phyloP scores from a whole-genome alignment of 768 basidiomycete species.

The Trametopsis cervina region DNA sequence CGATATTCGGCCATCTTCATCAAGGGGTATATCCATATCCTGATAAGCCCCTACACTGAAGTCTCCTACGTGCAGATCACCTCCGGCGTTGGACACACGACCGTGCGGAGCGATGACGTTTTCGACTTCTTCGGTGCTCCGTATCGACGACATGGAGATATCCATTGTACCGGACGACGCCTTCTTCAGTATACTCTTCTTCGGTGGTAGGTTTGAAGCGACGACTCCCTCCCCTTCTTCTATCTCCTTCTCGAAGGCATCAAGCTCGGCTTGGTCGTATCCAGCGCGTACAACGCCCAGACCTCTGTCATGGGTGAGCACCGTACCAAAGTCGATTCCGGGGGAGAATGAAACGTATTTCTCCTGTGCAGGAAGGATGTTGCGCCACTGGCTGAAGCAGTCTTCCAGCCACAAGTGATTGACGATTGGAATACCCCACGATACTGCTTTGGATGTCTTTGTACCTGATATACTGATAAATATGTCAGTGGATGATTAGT shows the following conservation, averaged over 20 bases:
- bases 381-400: conserved; percentile 76
- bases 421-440: conserved; percentile 82
- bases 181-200: conserved; percentile 6
- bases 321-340: conserved; percentile 54
- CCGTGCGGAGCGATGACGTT: conserved; percentile 2
- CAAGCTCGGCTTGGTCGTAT: conserved; percentile 24
- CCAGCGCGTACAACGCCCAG: conserved; percentile 17
- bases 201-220: neutral
- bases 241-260: conserved; percentile 23
- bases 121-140: conserved; percentile 2
- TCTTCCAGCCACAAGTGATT: conserved; percentile 93
- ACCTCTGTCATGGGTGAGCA: conserved; percentile 28
- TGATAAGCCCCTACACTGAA: conserved; percentile 6
- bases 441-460: conserved; percentile 67
- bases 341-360: conserved; percentile 67
- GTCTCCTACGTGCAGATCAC: conserved; percentile 4
- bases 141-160: neutral
- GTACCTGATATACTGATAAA: conserved; percentile 17
- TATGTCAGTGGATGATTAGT: conserved; percentile 1
- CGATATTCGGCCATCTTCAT: conserved; percentile 14
- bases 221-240: conserved; percentile 14
- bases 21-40: conserved; percentile 15
- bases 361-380: conserved; percentile 52
- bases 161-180: neutral
- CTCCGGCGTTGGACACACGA: conserved; percentile 12